These are phyloP conservation scores for Porpolomopsis calyptriformis DNA, from an alignment of 768 basidiomycete genomes.

Conservation along the genomic window DNA sequence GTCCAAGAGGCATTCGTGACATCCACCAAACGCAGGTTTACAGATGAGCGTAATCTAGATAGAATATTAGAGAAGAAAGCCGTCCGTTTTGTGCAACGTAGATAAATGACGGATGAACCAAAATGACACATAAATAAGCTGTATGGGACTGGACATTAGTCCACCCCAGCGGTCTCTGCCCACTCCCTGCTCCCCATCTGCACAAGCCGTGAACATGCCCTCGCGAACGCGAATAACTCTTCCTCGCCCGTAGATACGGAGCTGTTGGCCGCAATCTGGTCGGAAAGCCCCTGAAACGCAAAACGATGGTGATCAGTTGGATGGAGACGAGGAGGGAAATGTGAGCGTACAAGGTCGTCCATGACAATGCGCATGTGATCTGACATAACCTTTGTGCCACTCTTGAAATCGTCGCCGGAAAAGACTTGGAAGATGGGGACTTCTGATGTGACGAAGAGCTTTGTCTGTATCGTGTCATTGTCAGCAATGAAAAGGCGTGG, in stretches of 20 bases:
- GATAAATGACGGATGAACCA: too few species aligned
- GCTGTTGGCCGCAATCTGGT: constrained; percentile 65
- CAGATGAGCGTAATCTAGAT: too few species aligned
- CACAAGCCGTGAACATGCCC: constrained; percentile 79
- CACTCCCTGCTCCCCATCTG: constrained; percentile 90
- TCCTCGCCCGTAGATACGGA: constrained; percentile 96
- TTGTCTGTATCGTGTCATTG: constrained; percentile 45
- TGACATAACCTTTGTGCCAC: constrained; percentile 35
- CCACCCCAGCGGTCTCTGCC: constrained; percentile 41
- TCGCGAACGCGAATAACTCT: constrained; percentile 93
- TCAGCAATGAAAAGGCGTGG: not conserved
- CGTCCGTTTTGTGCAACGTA: too few species aligned
- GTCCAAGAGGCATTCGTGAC: too few species aligned
- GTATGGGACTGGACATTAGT: too few species aligned
- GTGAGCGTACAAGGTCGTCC: constrained; percentile 76
- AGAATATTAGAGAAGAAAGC: too few species aligned
- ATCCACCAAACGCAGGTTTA: too few species aligned
- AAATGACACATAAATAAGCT: too few species aligned
- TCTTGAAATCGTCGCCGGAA: constrained; percentile 52
- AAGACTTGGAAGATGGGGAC: constrained; percentile 88
- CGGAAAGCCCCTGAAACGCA: constrained; percentile 55
- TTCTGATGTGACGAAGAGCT: constrained; percentile 85
- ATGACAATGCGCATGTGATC: constrained; percentile 90
- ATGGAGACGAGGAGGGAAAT: constrained; percentile 4
- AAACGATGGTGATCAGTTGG: constrained; percentile 5